Evolutionary conservation across 2,329 filamentous ascomycete genomes (phyloP).

Genomic region (Microcyclospora pomicola): DNA sequence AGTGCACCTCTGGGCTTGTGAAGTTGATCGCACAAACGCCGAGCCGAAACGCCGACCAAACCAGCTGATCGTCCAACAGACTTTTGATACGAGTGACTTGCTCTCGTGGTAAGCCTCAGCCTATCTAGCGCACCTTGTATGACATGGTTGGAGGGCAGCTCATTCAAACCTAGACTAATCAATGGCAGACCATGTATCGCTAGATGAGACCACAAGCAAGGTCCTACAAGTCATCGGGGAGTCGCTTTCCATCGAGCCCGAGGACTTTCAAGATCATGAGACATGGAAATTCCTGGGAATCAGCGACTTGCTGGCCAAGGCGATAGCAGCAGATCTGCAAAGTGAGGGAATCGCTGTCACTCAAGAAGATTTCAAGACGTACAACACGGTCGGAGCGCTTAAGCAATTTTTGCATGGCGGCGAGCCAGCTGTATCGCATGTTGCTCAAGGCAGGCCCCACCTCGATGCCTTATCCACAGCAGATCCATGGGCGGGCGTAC

Average conservation of each 20-base stretch:
- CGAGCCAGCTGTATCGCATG: neutral
- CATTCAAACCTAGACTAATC: neutral
- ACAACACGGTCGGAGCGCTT: conserved; percentile 14
- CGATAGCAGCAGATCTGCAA: conserved; percentile 16
- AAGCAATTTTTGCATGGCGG: conserved; percentile 9
- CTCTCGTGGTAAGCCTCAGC: neutral
- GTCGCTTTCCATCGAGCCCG: conserved; percentile 15
- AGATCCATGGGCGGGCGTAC: conserved; percentile 18
- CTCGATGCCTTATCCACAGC: conserved; percentile 5
- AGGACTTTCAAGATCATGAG: conserved; percentile 18
- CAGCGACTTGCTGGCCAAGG: conserved; percentile 14
- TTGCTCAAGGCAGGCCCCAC: neutral
- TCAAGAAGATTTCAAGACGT: conserved; percentile 12
- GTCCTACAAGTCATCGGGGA: conserved; percentile 17
- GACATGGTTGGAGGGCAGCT: neutral
- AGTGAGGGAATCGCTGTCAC: conserved; percentile 11
- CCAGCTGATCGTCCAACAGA: too few relatives aligned
- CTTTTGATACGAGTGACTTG: too few relatives aligned
- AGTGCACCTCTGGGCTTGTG: too few relatives aligned
- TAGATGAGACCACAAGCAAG: conserved; percentile 8
- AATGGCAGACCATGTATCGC: conserved; percentile 4
- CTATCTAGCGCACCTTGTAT: neutral
- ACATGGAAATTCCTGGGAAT: conserved; percentile 21
- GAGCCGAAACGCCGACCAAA: too few relatives aligned
- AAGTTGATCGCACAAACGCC: too few relatives aligned